Base-by-base conservation (phyloP, 2,329 filamentous ascomycete species). In the Dactylellina cionopaga region DNA sequence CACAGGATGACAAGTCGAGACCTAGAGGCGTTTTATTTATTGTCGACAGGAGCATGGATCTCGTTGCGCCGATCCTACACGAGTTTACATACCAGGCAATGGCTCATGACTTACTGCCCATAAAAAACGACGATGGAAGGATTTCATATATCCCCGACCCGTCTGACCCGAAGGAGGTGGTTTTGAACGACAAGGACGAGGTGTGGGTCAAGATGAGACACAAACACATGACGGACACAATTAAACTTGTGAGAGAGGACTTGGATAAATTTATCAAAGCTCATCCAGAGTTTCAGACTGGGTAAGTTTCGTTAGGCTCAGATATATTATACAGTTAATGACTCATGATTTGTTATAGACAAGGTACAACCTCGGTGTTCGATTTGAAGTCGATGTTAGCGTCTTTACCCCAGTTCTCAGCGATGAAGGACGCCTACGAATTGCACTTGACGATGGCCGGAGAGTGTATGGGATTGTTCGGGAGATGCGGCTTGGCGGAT, bases 21-120 rank as follows among this genome's bases (percentile, higher is more conserved):
- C 94, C 93, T 5, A 89, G 91, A 75, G 92, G 92, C 37, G 87
- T 92, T 0, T 85, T 99, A 0, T 84, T 96, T 77, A 90, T 99
- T 73, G 91, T 92, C 0, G 95, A 98, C 80, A 87, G 95, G 74
- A 92, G 92, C 5, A 95, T 99, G 90, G 95, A 99, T 80, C 81
- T 97, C 2, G 88, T 90, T 82, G 89, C 94, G 0, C 95, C 95
- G 0, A 82, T 98, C 9, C 79, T 98, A 2, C 95, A 99, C 81
- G 95, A 99, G 78, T 97, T 99, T 79, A 97, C 95, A 10, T 99
- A 98, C 80, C 95, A 99, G 81, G 92, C 95, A 54, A 98, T 99
- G 94, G 94, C 92, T 2, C 92, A 97, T 80, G 95, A 99, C 79
- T 83, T 99, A 6, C 83, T 99, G 27, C 90, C 90, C 0, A 92